These are phyloP conservation scores for Cutaneotrichosporon spelunceum DNA, from an alignment of 1,284 basidiomycete genomes.

Conservation along the genomic window DNA sequence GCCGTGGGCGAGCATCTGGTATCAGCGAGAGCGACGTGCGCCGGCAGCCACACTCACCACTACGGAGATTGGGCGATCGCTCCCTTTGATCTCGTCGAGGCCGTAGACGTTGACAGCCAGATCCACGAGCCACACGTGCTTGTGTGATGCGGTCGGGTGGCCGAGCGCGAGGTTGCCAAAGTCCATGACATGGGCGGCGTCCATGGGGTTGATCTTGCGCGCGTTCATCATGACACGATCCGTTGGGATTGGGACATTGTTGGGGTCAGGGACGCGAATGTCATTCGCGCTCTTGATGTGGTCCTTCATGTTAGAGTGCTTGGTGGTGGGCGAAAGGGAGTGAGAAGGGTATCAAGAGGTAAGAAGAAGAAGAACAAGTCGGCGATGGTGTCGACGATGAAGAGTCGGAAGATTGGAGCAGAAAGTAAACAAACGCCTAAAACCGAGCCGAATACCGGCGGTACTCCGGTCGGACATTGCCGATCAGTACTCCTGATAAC, in stretches of 20 bases:
- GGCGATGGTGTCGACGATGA: too few relatives aligned
- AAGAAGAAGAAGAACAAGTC: neutral
- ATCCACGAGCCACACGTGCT: constrained; percentile 29
- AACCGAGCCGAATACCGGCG: neutral
- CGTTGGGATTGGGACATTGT: constrained; percentile 7
- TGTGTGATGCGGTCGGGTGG: constrained; percentile 15
- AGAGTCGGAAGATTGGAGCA: neutral
- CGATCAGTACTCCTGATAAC: neutral
- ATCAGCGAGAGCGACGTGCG: neutral
- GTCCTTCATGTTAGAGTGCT: neutral
- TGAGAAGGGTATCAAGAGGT: neutral
- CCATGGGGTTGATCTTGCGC: constrained; percentile 11
- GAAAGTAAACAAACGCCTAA: neutral
- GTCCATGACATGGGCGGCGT: constrained; percentile 25
- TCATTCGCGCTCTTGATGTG: neutral
- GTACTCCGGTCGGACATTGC: neutral
- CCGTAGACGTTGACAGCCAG: constrained; percentile 40
- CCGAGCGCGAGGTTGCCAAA: constrained; percentile 31
- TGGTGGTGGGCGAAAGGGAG: neutral
- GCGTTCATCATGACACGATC: constrained; percentile 9
- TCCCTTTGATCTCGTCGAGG: constrained; percentile 37
- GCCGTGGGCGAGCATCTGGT: constrained; percentile 43
- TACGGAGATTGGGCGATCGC: constrained; percentile 29
- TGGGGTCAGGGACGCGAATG: neutral
- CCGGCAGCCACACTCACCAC: constrained; percentile 28